phyloP scores from a whole-genome alignment of 352 stramenopile species.

The Globisporangium nunn region DNA sequence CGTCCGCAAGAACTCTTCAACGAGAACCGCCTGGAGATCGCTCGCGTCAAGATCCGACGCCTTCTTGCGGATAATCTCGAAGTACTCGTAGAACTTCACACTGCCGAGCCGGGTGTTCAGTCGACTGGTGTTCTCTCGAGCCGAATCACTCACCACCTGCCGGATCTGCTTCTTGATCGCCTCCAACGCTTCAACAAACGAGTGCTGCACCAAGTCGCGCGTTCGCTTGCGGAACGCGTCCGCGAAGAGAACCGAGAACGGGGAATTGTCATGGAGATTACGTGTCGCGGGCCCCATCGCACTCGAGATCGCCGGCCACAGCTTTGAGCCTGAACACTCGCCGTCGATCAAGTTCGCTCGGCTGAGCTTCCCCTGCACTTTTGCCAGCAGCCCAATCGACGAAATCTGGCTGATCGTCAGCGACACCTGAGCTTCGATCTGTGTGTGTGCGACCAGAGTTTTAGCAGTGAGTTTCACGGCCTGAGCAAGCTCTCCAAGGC shows the following conservation, averaged over 20 bases:
- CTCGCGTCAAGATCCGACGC: constrained; percentile 53
- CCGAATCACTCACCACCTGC: constrained; percentile 21
- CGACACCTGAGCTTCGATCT: constrained; percentile 36
- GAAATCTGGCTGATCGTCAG: constrained; percentile 46
- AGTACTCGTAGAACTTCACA: constrained; percentile 74
- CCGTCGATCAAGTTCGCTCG: constrained; percentile 26
- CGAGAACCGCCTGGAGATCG: constrained; percentile 69
- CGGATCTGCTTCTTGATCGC: constrained; percentile 64
- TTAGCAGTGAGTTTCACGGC: not conserved
- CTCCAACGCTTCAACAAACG: constrained; percentile 65
- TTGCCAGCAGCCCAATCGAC: constrained; percentile 50
- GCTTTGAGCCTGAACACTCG: constrained; percentile 22
- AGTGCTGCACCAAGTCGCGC: constrained; percentile 65
- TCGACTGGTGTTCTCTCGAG: constrained; percentile 12
- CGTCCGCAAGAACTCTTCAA: constrained; percentile 69
- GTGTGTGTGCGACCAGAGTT: not conserved
- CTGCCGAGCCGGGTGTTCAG: constrained; percentile 24
- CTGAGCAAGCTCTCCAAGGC: not conserved
- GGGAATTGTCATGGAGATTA: constrained; percentile 16
- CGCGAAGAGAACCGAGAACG: constrained; percentile 62
- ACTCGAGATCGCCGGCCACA: constrained; percentile 25
- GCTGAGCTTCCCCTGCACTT: constrained; percentile 50
- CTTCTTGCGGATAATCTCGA: constrained; percentile 65
- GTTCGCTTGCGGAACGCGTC: constrained; percentile 53
- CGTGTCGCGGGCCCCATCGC: not conserved